A percentile compares a stretch with the other conserved stretches of the same genome.
phyloP scores from a whole-genome alignment of 2,329 filamentous ascomycete genomes.

The Xylariaceae sp. region DNA sequence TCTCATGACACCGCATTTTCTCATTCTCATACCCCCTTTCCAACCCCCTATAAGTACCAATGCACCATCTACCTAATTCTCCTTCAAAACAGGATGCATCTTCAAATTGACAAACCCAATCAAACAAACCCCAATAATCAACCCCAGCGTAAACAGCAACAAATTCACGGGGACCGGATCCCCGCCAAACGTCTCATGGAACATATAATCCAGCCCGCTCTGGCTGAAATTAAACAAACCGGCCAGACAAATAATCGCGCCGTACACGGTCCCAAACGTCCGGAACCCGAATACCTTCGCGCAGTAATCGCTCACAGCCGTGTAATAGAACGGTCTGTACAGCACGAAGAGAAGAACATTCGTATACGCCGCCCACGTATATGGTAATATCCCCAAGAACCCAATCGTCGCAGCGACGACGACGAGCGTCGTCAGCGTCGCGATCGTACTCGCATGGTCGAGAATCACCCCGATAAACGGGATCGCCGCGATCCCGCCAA shows the following conservation, averaged over 20 bases:
- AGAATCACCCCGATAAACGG: constrained; percentile 80
- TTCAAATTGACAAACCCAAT: constrained; percentile 58
- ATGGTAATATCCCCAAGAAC: constrained; percentile 66
- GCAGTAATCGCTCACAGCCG: constrained; percentile 79
- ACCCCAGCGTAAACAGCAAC: constrained; percentile 55
- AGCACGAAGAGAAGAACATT: constrained; percentile 77
- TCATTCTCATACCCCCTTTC: no score
- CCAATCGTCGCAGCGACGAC: constrained; percentile 68
- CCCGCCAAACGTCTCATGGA: constrained; percentile 64
- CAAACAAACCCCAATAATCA: constrained; percentile 59
- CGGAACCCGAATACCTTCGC: constrained; percentile 90
- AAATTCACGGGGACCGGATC: constrained; percentile 75
- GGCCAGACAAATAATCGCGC: constrained; percentile 78
- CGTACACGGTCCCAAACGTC: constrained; percentile 92
- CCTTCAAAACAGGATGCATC: constrained; percentile 27
- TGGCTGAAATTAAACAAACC: constrained; percentile 82
- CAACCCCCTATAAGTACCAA: no score
- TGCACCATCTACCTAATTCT: neutral
- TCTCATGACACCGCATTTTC: no score
- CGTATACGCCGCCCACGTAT: constrained; percentile 64
- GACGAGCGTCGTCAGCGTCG: constrained; percentile 67
- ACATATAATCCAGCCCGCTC: constrained; percentile 70
- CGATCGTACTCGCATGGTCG: constrained; percentile 67
- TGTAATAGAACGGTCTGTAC: constrained; percentile 87
- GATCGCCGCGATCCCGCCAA: constrained; percentile 78